Percentiles rank a stretch among this genome's conserved stretches.
These are phyloP conservation scores for Trichoderma simmonsii DNA, from an alignment of 2,329 filamentous ascomycete species.

Conservation along the genomic window DNA sequence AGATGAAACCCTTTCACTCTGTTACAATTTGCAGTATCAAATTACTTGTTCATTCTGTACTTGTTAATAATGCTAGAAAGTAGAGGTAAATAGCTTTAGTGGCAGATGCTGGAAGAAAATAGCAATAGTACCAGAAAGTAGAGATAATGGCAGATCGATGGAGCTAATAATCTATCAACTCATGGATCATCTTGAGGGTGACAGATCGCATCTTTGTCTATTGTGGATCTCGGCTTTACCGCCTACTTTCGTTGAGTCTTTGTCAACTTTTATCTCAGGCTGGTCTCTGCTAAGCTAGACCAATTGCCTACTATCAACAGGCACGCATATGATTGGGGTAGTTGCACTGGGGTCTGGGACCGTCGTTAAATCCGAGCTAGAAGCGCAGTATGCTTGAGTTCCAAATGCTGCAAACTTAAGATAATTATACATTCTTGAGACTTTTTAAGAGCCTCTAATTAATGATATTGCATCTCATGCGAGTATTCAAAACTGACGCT, in stretches of 20 bases:
- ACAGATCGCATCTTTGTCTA: background rate
- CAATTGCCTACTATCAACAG: background rate
- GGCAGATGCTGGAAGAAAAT: background rate
- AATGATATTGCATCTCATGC: background rate
- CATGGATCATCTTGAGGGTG: background rate
- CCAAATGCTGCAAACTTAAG: background rate
- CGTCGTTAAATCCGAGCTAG: background rate
- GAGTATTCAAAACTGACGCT: background rate
- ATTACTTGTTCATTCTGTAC: background rate
- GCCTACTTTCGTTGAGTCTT: background rate
- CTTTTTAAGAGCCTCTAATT: too few species aligned
- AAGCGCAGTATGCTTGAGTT: background rate
- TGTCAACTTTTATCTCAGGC: background rate
- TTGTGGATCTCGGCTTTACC: background rate
- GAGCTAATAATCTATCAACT: background rate
- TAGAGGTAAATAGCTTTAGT: background rate
- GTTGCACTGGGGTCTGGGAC: background rate
- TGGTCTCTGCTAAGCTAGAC: background rate
- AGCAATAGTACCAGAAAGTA: background rate
- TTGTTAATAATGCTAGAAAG: background rate
- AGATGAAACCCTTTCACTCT: background rate
- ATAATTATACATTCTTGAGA: too few species aligned
- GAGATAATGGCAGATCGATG: background rate
- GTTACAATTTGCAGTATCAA: background rate
- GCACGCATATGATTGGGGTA: background rate